These are phyloP conservation scores for Nigrograna mackinnonii DNA, from an alignment of 2,329 filamentous ascomycete genomes.

Conservation along the genomic window DNA sequence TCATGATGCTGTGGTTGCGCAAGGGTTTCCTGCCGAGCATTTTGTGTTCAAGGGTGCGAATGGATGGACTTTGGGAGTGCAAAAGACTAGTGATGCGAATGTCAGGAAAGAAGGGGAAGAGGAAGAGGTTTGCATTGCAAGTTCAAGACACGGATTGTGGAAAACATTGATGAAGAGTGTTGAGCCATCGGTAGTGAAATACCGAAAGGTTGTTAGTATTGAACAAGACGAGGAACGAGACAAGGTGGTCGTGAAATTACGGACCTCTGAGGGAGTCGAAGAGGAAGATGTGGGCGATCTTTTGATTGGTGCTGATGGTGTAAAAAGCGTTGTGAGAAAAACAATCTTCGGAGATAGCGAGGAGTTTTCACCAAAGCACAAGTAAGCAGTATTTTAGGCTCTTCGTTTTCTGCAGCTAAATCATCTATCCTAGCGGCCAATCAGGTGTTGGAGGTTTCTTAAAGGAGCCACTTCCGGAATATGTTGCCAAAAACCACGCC, in stretches of 20 bases:
- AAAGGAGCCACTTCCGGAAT: conserved; percentile 33
- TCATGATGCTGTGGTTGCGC: conserved; percentile 16
- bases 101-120: conserved; percentile 5
- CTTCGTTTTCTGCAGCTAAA: neutral
- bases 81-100: conserved; percentile 12
- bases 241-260: conserved; percentile 13
- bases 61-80: conserved; percentile 19
- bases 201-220: conserved; percentile 13
- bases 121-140: conserved; percentile 19
- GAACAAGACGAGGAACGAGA: conserved; percentile 7
- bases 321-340: conserved; percentile 23
- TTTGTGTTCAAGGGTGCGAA: conserved; percentile 23
- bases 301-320: conserved; percentile 33
- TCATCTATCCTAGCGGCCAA: conserved; percentile 13
- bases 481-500: conserved; percentile 27
- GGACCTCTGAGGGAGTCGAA: conserved; percentile 12
- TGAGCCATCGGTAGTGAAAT: conserved; percentile 12
- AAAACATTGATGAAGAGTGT: conserved; percentile 15
- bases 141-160: conserved; percentile 28
- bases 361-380: conserved; percentile 17
- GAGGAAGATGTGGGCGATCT: conserved; percentile 26
- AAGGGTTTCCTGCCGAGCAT: conserved; percentile 20
- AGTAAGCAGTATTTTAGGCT: conserved; percentile 10
- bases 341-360: conserved; percentile 19
- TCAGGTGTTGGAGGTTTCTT: conserved; percentile 52